phyloP scores from a whole-genome alignment of 352 stramenopile genomes.

The Phytophthora pinifolia region DNA sequence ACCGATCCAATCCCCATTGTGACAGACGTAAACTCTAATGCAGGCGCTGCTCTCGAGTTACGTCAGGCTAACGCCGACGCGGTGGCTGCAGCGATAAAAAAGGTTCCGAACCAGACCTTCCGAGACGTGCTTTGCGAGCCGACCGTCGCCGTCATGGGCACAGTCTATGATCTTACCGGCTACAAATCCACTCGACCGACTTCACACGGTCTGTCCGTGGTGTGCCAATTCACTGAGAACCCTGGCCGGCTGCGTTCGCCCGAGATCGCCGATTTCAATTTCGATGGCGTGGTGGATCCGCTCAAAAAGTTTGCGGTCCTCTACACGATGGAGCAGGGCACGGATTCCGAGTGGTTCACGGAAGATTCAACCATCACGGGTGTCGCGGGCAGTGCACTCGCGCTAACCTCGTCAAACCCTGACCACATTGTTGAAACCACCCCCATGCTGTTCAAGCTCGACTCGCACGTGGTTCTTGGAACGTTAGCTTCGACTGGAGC shows the following conservation, averaged over 20 bases:
- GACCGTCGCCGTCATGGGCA: not conserved
- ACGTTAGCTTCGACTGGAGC: no score
- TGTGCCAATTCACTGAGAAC: constrained; percentile 62
- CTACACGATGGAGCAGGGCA: constrained; percentile 46
- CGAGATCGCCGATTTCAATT: constrained; percentile 30
- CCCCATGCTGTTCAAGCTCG: no score
- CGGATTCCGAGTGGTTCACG: constrained; percentile 62
- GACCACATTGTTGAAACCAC: no score
- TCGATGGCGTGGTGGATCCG: constrained; percentile 20
- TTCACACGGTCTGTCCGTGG: constrained; percentile 40
- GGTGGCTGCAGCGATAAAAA: constrained; percentile 40
- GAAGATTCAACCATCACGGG: no score
- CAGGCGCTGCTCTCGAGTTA: no score
- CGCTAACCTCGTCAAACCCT: no score
- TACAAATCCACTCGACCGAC: constrained; percentile 23
- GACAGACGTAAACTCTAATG: no score
- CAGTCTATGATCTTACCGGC: constrained; percentile 9
- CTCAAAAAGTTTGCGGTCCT: constrained; percentile 3
- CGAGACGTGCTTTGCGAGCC: constrained; percentile 38
- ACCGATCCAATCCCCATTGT: constrained; percentile 52
- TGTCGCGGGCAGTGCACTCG: no score
- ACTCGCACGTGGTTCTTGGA: no score
- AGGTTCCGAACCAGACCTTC: constrained; percentile 55
- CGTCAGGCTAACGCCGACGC: constrained; percentile 11
- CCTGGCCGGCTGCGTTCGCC: constrained; percentile 53